Evolutionary conservation across 2,329 filamentous ascomycete genomes (phyloP), one percentile per base, ranked within the genome.

Genomic region (Sarocladiaceae sp.): DNA sequence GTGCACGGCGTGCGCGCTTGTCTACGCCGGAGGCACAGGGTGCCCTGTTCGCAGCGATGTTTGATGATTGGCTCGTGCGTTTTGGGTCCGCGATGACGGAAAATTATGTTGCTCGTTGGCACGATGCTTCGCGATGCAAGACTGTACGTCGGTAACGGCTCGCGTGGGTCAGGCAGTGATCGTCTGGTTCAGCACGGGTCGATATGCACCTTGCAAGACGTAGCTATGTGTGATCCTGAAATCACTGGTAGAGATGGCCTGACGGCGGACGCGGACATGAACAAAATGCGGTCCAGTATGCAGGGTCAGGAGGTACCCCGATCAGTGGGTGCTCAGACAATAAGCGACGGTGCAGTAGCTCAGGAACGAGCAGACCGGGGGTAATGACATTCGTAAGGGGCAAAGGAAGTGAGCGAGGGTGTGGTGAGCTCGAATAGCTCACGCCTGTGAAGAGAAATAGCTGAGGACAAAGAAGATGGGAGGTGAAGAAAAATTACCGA

Each of bases 141-240:
- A 23, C 10, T 44, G n/a, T 6, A 44, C 40, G 4, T 28, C 23
- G 40, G 20, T 4, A 25, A 6, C 18, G 22, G 25, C 23, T 44
- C 22, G 40, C 40, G 40, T 44, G 23, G 20, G 22, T 26, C 40
- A 26, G 20, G 22, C 22, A 7, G 4, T 15, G 23, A 28, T 44
- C 23, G 40, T 22, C n/a, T 44, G 40, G 40, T 44, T 44, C 8
- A 26, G 40, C 22, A n/a, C 22, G 40, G 40, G 20, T 44, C 40
- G 40, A 23, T 6, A 44, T 26, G 40, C 23, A 28, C 40, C 15
- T 26, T 26, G 40, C 40, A 44, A 3, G 33, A 36, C 12, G 35
- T 37, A 18, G 10, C 22, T 44, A 23, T 23, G 10, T 44, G 22
- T 26, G 40, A 44, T 44, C 22, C 40, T 20, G 37, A 37, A 37